phyloP scores from a whole-genome alignment of 2,329 filamentous ascomycete genomes.

The Leptoxyphium fumago region DNA sequence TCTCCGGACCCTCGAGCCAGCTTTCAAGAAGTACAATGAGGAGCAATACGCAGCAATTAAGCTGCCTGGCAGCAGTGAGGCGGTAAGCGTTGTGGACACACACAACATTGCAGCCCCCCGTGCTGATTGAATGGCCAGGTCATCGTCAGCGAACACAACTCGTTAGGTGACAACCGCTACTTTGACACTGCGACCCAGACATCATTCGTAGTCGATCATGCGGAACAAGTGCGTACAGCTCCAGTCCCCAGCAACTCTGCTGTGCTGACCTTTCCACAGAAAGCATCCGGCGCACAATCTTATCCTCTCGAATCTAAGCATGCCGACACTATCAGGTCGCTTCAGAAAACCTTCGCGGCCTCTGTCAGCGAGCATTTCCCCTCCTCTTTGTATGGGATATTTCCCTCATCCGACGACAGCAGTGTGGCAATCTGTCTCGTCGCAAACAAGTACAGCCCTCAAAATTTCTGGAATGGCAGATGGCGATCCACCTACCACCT shows the following conservation, averaged over 20 bases:
- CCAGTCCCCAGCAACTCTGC: neutral
- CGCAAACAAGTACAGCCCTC: constrained; percentile 92
- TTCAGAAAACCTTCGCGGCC: constrained; percentile 57
- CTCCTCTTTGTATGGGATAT: constrained; percentile 65
- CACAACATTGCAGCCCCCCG: neutral
- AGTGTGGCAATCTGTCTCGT: constrained; percentile 72
- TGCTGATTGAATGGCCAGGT: constrained; percentile 28
- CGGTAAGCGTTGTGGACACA: constrained; percentile 36
- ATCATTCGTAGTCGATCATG: constrained; percentile 80
- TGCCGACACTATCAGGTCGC: constrained; percentile 67
- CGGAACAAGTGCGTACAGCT: constrained; percentile 46
- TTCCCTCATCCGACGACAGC: constrained; percentile 60
- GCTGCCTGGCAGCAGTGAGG: constrained; percentile 69
- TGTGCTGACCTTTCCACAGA: constrained; percentile 32
- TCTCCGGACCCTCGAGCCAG: constrained; percentile 58
- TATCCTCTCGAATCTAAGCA: constrained; percentile 64
- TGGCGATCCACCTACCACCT: constrained; percentile 84
- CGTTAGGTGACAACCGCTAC: constrained; percentile 66
- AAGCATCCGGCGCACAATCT: constrained; percentile 69
- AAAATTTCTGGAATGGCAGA: constrained; percentile 98
- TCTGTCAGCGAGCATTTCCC: constrained; percentile 86
- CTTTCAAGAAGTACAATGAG: constrained; percentile 92
- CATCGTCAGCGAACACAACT: constrained; percentile 76
- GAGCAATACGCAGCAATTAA: constrained; percentile 82
- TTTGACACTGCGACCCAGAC: constrained; percentile 80